Evolutionary conservation across 805 yeast genomes (phyloP).

Genomic region (Wickerhamiella spandovensis): DNA sequence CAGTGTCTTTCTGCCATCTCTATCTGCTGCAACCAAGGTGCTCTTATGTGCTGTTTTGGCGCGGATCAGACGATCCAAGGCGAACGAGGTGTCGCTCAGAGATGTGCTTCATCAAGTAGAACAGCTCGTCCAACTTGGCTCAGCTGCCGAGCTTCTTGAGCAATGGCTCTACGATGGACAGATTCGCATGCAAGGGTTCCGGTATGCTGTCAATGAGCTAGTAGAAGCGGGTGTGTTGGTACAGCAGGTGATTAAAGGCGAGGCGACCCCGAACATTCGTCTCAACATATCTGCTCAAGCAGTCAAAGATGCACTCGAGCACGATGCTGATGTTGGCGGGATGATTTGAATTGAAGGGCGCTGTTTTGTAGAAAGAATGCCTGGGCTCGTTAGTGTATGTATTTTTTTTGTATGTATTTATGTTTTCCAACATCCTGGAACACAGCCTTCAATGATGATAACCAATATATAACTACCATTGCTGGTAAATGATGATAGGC

Average conservation of each 20-base stretch:
- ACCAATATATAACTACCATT: constrained; percentile 22
- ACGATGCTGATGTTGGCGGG: constrained; percentile 36
- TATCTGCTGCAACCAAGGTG: constrained; percentile 60
- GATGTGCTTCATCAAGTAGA: constrained; percentile 69
- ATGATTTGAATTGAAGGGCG: constrained; percentile 18
- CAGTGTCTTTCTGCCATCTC: constrained; percentile 39
- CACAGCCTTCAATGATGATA: no score
- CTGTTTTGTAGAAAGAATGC: no score
- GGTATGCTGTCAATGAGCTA: constrained; percentile 49
- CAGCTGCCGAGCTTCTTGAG: constrained; percentile 19
- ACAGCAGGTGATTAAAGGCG: constrained; percentile 55
- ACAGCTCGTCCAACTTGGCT: constrained; percentile 34
- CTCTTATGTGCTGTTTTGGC: constrained; percentile 56
- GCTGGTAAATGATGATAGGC: constrained; percentile 62
- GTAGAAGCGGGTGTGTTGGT: constrained; percentile 66
- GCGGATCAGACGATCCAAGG: constrained; percentile 50
- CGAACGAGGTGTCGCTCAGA: constrained; percentile 59
- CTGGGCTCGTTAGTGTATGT: no score
- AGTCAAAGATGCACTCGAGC: constrained; percentile 42
- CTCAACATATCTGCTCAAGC: constrained; percentile 63
- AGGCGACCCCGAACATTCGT: constrained; percentile 49
- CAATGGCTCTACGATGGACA: constrained; percentile 19
- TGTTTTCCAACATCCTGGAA: not conserved
- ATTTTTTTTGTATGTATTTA: not conserved
- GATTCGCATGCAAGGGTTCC: constrained; percentile 46